A percentile compares a stretch with the other conserved stretches of the same genome.
Evolutionary conservation across 169 alveolate species (phyloP).

Genomic region (Plasmodium inui): DNA sequence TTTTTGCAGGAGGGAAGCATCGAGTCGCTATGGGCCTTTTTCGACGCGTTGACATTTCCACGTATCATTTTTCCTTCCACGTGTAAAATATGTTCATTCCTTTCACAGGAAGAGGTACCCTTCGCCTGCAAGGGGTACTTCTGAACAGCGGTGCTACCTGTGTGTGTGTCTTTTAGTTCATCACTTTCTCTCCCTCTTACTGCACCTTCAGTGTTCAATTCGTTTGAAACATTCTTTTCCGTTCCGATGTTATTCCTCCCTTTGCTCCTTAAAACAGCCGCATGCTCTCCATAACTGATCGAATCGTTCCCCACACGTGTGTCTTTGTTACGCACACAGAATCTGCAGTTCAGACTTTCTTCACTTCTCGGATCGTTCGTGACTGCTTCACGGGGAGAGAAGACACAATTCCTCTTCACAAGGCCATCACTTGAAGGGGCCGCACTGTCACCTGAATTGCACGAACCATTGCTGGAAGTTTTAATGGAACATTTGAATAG

Average conservation of each 20-base stretch:
- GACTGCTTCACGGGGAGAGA: not conserved
- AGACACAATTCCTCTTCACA: not conserved
- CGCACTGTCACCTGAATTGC: not conserved
- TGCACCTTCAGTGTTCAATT: not conserved
- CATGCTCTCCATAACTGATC: not conserved
- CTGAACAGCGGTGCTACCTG: not conserved
- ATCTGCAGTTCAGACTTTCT: not conserved
- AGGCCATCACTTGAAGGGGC: not conserved
- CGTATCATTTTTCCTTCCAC: not conserved
- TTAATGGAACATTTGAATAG: not conserved
- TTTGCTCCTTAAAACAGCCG: slow-evolving; percentile 12
- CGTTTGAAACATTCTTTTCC: not conserved
- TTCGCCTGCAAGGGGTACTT: not conserved
- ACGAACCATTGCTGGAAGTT: not conserved
- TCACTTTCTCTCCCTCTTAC: not conserved
- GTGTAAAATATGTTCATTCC: not conserved
- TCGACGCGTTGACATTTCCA: not conserved
- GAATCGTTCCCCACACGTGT: not conserved
- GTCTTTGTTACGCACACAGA: not conserved
- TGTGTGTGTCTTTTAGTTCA: not conserved
- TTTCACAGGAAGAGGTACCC: not conserved
- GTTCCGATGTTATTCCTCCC: not conserved
- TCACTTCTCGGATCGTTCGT: not conserved
- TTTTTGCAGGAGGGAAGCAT: slow-evolving; percentile 2
- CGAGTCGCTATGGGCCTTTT: not conserved